Conservation (phyloP, 371 early-diverging fungal genomes). For the Mucor circinelloides region DNA sequence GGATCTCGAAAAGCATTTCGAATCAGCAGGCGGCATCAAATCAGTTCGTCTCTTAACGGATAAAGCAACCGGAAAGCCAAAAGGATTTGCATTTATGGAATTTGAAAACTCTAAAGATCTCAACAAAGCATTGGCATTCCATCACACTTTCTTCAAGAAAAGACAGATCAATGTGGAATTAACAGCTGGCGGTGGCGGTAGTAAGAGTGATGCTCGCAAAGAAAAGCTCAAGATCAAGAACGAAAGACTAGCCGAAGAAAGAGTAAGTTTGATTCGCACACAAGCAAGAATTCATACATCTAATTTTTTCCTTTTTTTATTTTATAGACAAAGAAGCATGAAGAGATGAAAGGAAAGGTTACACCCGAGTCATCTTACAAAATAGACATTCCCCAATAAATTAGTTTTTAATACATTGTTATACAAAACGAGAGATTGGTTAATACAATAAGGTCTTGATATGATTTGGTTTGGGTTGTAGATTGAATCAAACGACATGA, state of each 20-base stretch:
- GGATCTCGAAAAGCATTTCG: conserved; percentile 66
- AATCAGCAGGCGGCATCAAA: conserved; percentile 56
- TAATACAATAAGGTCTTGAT: no score
- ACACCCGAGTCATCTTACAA: conserved; percentile 22
- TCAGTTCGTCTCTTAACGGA: conserved; percentile 74
- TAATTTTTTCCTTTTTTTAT: neutral
- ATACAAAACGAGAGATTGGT: no score
- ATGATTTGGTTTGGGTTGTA: no score
- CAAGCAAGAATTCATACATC: neutral
- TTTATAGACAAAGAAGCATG: conserved; percentile 33
- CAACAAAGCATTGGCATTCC: conserved; percentile 69
- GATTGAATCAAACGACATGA: no score
- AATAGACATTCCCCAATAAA: conserved; percentile 21
- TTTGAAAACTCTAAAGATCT: conserved; percentile 59
- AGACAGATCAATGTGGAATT: conserved; percentile 79
- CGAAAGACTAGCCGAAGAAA: conserved; percentile 66
- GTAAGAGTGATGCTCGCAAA: conserved; percentile 63
- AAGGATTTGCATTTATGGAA: conserved; percentile 82
- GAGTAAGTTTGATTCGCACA: conserved; percentile 48
- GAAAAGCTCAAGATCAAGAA: conserved; percentile 69
- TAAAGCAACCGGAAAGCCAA: conserved; percentile 72
- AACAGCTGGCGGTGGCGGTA: conserved; percentile 85
- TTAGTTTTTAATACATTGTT: no score
- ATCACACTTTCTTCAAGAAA: conserved; percentile 66
- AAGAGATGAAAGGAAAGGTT: conserved; percentile 19